These are phyloP conservation scores for Penicillium tannophilum DNA, from an alignment of 495 filamentous ascomycete genomes.

Conservation along the genomic window DNA sequence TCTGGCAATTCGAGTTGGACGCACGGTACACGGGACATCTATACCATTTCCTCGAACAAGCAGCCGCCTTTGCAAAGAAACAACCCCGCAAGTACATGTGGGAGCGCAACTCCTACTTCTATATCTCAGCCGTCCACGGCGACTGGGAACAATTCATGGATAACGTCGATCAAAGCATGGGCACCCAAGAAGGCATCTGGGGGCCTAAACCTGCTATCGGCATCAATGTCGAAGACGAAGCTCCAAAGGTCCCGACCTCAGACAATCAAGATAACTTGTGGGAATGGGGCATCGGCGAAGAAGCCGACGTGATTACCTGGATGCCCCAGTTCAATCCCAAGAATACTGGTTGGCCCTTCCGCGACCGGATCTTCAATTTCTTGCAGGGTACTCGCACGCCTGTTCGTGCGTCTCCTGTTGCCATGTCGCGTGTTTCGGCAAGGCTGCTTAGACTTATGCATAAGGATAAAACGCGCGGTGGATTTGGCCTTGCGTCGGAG, in stretches of 20 bases:
- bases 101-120: slow-evolving; percentile 74
- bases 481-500: slow-evolving; percentile 64
- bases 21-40: slow-evolving; percentile 66
- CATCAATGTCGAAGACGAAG: neutral
- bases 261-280: slow-evolving; percentile 49
- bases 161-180: slow-evolving; percentile 13
- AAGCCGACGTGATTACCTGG: slow-evolving; percentile 72
- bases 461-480: slow-evolving; percentile 37
- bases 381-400: slow-evolving; percentile 52
- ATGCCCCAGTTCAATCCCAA: slow-evolving; percentile 67
- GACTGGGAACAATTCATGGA: slow-evolving; percentile 17
- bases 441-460: slow-evolving; percentile 66
- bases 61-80: slow-evolving; percentile 56
- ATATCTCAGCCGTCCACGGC: slow-evolving; percentile 64
- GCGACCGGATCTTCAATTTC: slow-evolving; percentile 55
- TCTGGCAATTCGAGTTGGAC: slow-evolving; percentile 77
- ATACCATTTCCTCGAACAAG: slow-evolving; percentile 58
- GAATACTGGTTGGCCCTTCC: slow-evolving; percentile 60
- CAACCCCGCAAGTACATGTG: slow-evolving; percentile 67
- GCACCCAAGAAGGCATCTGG: slow-evolving; percentile 49
- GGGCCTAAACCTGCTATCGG: slow-evolving; percentile 54
- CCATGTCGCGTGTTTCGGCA: slow-evolving; percentile 60
- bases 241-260: neutral
- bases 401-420: slow-evolving; percentile 64
- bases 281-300: slow-evolving; percentile 76